Conservation (phyloP, 2,329 filamentous ascomycete species). For the Ophiocordyceps camponoti-rufipedis region DNA sequence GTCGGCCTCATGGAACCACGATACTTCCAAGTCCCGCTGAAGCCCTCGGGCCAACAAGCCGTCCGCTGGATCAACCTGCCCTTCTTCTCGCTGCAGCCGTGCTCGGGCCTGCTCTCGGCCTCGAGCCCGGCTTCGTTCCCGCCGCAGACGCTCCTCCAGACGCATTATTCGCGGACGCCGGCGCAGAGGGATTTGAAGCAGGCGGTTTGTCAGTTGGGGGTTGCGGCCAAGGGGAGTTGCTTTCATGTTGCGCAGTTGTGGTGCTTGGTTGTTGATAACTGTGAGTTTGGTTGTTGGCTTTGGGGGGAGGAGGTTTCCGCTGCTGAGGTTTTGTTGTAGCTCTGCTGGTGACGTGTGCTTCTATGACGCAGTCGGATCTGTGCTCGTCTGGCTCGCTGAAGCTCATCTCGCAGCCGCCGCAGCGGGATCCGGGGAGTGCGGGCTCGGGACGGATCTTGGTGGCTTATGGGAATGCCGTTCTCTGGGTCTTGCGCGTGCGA, state of each 20-base stretch:
- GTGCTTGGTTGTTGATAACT: slow-evolving; percentile 25
- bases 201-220: slow-evolving; percentile 21
- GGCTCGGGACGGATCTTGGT: slow-evolving; percentile 14
- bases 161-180: slow-evolving; percentile 19
- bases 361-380: slow-evolving; percentile 15
- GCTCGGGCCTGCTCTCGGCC: slow-evolving; percentile 17
- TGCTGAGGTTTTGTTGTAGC: slow-evolving; percentile 6
- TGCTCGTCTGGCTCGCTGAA: slow-evolving; percentile 13
- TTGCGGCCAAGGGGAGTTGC: slow-evolving; percentile 17
- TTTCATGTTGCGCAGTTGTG: slow-evolving; percentile 30
- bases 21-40: slow-evolving; percentile 17
- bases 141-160: slow-evolving; percentile 23
- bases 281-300: slow-evolving; percentile 13
- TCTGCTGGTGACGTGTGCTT: slow-evolving; percentile 23
- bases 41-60: slow-evolving; percentile 3
- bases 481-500: slow-evolving; percentile 19
- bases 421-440: slow-evolving; percentile 3
- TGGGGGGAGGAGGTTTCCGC: too few relatives aligned
- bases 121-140: slow-evolving; percentile 18
- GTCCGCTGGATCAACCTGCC: slow-evolving; percentile 26
- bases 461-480: slow-evolving; percentile 13
- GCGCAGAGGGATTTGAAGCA: slow-evolving; percentile 25
- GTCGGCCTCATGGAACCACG: slow-evolving; percentile 23
- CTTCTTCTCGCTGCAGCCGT: slow-evolving; percentile 26
- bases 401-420: slow-evolving; percentile 11